Percentiles rank a stretch among this genome's conserved stretches.
phyloP scores from a whole-genome alignment of 345 rosid species.

The Laguncularia racemosa region DNA sequence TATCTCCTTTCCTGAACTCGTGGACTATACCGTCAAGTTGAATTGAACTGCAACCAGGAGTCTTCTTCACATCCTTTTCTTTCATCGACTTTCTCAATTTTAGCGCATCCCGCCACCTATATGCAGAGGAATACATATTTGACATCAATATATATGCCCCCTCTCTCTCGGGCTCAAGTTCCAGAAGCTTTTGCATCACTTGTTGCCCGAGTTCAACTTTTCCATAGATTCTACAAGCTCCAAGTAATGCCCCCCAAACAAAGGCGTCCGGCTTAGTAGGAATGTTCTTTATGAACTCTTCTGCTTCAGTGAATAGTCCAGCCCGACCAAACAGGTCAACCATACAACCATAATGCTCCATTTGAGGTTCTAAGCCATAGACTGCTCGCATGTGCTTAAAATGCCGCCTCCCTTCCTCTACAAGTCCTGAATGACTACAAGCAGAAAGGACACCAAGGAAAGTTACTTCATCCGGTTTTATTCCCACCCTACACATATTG shows the following conservation, averaged over 20 bases:
- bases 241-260: conserved; percentile 50
- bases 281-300: conserved; percentile 33
- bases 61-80: conserved; percentile 33
- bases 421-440: conserved; percentile 45
- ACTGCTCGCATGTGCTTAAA: conserved; percentile 38
- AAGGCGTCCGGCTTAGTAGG: conserved; percentile 39
- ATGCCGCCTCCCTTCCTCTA: conserved; percentile 33
- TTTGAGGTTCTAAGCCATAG: conserved; percentile 40
- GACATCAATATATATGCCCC: conserved; percentile 47
- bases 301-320: conserved; percentile 32
- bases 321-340: conserved; percentile 57
- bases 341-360: conserved; percentile 49
- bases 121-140: conserved; percentile 40
- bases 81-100: conserved; percentile 41
- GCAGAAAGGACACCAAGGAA: conserved; percentile 46
- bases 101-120: conserved; percentile 43
- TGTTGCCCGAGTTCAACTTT: conserved; percentile 44
- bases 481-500: conserved; percentile 30
- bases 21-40: conserved; percentile 40
- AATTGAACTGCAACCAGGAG: conserved; percentile 50
- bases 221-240: conserved; percentile 37
- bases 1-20: conserved; percentile 47
- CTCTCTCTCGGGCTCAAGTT: conserved; percentile 30
- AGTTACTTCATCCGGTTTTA: conserved; percentile 42
- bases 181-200: conserved; percentile 24